These are phyloP conservation scores for Amphirosellinia nigrospora DNA, from an alignment of 495 filamentous ascomycete species.

Conservation along the genomic window DNA sequence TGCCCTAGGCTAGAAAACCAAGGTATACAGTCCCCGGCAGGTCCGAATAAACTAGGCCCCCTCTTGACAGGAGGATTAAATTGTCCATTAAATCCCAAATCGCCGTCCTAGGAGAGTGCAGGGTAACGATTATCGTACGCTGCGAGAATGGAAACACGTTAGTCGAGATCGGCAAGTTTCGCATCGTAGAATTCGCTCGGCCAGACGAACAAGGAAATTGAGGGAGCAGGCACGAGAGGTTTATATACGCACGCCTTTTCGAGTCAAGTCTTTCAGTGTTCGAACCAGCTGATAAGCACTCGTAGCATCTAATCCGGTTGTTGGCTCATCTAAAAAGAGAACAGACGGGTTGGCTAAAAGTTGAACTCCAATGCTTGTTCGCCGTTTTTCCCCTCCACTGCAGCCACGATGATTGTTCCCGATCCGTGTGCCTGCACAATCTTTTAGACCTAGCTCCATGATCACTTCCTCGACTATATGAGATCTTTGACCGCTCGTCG, in stretches of 20 bases:
- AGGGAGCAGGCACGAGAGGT: too few relatives aligned
- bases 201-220: too few relatives aligned
- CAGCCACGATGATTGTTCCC: slow-evolving; percentile 75
- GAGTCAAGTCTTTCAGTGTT: slow-evolving; percentile 68
- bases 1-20: slow-evolving; percentile 65
- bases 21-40: slow-evolving; percentile 54
- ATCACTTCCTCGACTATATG: slow-evolving; percentile 74
- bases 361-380: slow-evolving; percentile 76
- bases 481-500: slow-evolving; percentile 61
- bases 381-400: slow-evolving; percentile 76
- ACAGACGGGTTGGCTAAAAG: slow-evolving; percentile 76
- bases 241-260: slow-evolving; percentile 58
- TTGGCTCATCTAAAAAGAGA: slow-evolving; percentile 77
- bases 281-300: slow-evolving; percentile 75
- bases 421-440: slow-evolving; percentile 74
- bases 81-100: slow-evolving; percentile 44
- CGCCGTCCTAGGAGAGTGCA: slow-evolving; percentile 51
- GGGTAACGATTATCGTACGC: slow-evolving; percentile 72
- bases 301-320: slow-evolving; percentile 75
- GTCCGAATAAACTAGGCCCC: slow-evolving; percentile 68
- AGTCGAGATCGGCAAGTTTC: too few relatives aligned
- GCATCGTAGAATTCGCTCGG: too few relatives aligned
- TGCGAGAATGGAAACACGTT: too few relatives aligned
- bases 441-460: slow-evolving; percentile 72
- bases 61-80: slow-evolving; percentile 66